Evolutionary conservation across 768 basidiomycete genomes (phyloP), one percentile per base, ranked within the genome.

Genomic region (Strobilomyces confusus): DNA sequence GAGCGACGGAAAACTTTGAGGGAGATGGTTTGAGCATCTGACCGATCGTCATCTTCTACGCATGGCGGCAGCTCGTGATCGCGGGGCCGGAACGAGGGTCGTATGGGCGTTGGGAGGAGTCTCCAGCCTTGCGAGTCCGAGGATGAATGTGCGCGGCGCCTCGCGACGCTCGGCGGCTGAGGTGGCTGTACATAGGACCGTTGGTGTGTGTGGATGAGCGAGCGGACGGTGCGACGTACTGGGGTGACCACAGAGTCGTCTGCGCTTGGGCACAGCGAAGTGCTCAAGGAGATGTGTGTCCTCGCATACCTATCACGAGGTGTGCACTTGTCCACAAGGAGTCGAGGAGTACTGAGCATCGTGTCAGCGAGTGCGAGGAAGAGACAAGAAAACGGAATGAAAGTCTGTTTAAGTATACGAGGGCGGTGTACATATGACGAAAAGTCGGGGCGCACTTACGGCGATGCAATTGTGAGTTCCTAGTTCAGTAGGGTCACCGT

Each of bases 1-100:
- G 69, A 72, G 37, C 70, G 69, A 30, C 66, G 67, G 42, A 70
- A 63, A 7, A 72, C 67, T 23, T 64, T 68, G 51, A 71, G 62
- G 17, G 60, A 58, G 47, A 69, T 42, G 17, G 70, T 69, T 5
- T 63, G 62, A 0, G 63, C 53, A 12, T 71, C 66, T 12, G 61
- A 51, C 9, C 47, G 57, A 37, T 59, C 61, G 15, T 64, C 69
- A 32, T 70, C 69, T 49, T 71, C 69, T 40, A 34, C 43, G 38
- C 55, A 68, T 22, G 69, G 44, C 17, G 68, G 66, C 44, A 68
- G 32, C 45, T 71, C 68, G 49, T 59, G 55, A 19, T 69, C 69
- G n/a, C 69, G 69, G 14, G 68, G 69, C 37, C 69, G 68, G 46
- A 69, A 69, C 37, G 68, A 55, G 44, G 69, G 68, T 32, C 68